Conservation (phyloP, 2,329 filamentous ascomycete species). For the Scedosporium minutisporum region DNA sequence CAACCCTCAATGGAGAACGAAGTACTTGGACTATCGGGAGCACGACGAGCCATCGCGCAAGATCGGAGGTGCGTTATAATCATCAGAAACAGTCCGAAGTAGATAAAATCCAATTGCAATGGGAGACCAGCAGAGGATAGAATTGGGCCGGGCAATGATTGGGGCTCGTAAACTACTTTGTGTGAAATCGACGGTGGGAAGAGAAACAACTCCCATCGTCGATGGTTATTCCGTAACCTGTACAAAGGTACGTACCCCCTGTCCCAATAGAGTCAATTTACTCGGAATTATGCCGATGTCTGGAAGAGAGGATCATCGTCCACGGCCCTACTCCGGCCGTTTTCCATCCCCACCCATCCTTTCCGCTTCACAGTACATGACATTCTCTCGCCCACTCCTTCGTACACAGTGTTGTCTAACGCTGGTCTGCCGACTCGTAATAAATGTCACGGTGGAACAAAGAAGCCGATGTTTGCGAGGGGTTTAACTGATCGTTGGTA, state of each 20-base stretch:
- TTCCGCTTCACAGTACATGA: neutral
- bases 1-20: neutral
- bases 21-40: too few species aligned
- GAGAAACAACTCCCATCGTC: neutral
- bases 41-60: neutral
- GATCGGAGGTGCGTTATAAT: neutral
- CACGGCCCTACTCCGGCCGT: constrained; percentile 21
- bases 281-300: constrained; percentile 4
- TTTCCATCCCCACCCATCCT: constrained; percentile 13
- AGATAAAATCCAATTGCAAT: too few species aligned
- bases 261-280: constrained; percentile 1
- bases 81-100: too few species aligned
- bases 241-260: neutral
- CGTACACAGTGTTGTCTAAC: too few species aligned
- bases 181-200: neutral
- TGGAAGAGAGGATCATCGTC: neutral
- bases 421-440: too few species aligned
- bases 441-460: too few species aligned
- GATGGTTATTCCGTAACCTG: neutral
- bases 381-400: too few species aligned
- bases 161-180: too few species aligned
- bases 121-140: too few species aligned
- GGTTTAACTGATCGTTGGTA: too few species aligned
- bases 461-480: too few species aligned
- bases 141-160: too few species aligned